phyloP scores from a whole-genome alignment of 1,284 basidiomycete genomes.

The Puccinia novopanici region DNA sequence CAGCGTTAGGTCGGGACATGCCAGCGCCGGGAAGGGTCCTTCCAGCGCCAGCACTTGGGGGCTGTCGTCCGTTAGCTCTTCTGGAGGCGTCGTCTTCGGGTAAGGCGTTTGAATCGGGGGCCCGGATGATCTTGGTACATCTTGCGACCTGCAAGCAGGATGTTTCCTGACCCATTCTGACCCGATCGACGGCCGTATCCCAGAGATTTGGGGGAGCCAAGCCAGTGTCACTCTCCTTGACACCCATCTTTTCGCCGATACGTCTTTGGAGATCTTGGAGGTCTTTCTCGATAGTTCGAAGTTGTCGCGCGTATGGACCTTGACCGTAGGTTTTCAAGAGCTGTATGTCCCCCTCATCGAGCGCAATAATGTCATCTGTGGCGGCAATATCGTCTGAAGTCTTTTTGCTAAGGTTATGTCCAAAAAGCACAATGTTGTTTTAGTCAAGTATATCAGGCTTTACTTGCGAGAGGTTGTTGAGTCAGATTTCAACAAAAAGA shows the following conservation, averaged over 20 bases:
- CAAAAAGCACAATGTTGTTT: slow-evolving; percentile 7
- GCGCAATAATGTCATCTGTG: slow-evolving; percentile 64
- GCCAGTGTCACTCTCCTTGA: slow-evolving; percentile 98
- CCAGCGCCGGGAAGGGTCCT: slow-evolving; percentile 39
- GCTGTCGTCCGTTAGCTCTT: slow-evolving; percentile 15
- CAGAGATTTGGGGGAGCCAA: slow-evolving; percentile 94
- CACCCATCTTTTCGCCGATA: slow-evolving; percentile 63
- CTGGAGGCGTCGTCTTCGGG: slow-evolving; percentile 53
- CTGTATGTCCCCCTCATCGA: slow-evolving; percentile 98
- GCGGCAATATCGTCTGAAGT: slow-evolving; percentile 50
- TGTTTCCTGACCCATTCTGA: slow-evolving; percentile 51
- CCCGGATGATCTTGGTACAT: slow-evolving; percentile 95
- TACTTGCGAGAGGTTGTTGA: not conserved
- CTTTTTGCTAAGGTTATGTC: slow-evolving; percentile 37
- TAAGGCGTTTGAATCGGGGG: slow-evolving; percentile 57
- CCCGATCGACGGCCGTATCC: slow-evolving; percentile 82
- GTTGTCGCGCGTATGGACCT: slow-evolving; percentile 87
- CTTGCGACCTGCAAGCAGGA: slow-evolving; percentile 80
- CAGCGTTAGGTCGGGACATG: slow-evolving; percentile 73
- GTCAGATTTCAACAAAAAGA: not conserved
- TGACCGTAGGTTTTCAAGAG: slow-evolving; percentile 99
- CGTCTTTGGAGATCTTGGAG: slow-evolving; percentile 96
- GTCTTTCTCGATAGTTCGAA: slow-evolving; percentile 88
- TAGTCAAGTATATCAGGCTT: not conserved
- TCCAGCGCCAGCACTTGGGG: slow-evolving; percentile 46